These are phyloP conservation scores for Parathielavia appendiculata DNA, from an alignment of 495 filamentous ascomycete genomes.

Conservation along the genomic window DNA sequence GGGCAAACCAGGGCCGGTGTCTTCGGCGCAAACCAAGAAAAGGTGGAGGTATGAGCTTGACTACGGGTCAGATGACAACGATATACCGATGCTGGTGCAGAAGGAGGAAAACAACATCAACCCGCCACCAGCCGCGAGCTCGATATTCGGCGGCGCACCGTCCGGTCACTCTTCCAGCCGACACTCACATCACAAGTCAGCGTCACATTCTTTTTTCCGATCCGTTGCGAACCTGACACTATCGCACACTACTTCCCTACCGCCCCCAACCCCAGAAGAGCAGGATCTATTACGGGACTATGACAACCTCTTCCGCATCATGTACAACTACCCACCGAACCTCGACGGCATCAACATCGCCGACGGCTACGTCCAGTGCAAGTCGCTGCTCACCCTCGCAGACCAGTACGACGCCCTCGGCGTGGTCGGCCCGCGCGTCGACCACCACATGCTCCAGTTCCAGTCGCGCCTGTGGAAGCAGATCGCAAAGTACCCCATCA, in stretches of 20 bases:
- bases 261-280: conserved; percentile 46
- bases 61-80: conserved; percentile 63
- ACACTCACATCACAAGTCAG: conserved; percentile 32
- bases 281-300: conserved; percentile 79
- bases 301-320: conserved; percentile 86
- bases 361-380: conserved; percentile 86
- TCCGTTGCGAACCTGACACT: conserved; percentile 75
- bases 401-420: conserved; percentile 88
- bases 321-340: conserved; percentile 82
- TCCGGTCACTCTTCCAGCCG: conserved; percentile 24
- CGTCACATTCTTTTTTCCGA: conserved; percentile 71
- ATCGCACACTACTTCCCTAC: conserved; percentile 30
- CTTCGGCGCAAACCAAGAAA: conserved; percentile 43
- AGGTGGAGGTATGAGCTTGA: conserved; percentile 87
- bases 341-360: conserved; percentile 83
- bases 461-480: conserved; percentile 86
- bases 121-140: conserved; percentile 23
- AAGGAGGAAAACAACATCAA: conserved; percentile 50
- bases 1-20: conserved; percentile 12
- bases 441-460: conserved; percentile 89
- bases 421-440: conserved; percentile 82
- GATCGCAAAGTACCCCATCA: conserved; percentile 88
- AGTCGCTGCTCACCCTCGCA: conserved; percentile 73
- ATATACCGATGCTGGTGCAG: conserved; percentile 83
- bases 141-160: conserved; percentile 40